Evolutionary conservation across 805 yeast species (phyloP).

Genomic region (Brettanomyces anomalus): DNA sequence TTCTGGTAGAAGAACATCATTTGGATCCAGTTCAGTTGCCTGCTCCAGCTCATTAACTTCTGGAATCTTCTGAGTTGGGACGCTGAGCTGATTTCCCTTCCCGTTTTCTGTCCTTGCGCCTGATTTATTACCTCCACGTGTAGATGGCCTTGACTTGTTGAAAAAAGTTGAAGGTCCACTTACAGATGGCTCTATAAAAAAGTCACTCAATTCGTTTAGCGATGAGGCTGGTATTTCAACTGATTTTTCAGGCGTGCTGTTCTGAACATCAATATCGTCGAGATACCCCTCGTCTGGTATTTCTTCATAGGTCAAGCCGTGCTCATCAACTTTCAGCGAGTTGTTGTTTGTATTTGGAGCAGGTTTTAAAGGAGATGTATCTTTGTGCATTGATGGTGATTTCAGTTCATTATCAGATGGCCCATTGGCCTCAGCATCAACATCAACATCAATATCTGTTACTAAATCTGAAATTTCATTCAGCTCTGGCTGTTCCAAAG

Average conservation of each 20-base stretch:
- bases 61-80: background rate
- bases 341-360: background rate
- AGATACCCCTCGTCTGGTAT: slow-evolving; percentile 17
- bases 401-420: background rate
- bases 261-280: slow-evolving; percentile 16
- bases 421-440: background rate
- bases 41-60: background rate
- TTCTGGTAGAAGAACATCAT: no score
- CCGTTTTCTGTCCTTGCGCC: background rate
- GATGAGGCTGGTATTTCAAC: slow-evolving; percentile 37
- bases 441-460: background rate
- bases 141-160: slow-evolving; percentile 8
- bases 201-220: slow-evolving; percentile 17
- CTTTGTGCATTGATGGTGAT: no score
- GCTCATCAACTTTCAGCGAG: background rate
- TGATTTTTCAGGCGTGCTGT: slow-evolving; percentile 3
- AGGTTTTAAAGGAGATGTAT: background rate
- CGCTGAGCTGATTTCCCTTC: background rate
- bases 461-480: background rate
- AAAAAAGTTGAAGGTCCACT: slow-evolving; percentile 21
- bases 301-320: slow-evolving; percentile 3
- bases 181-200: slow-evolving; percentile 18
- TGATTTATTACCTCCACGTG: slow-evolving; percentile 1
- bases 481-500: background rate
- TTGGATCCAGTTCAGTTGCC: background rate